These are phyloP conservation scores for Carallia brachiata DNA, from an alignment of 345 rosid species.

Conservation along the genomic window DNA sequence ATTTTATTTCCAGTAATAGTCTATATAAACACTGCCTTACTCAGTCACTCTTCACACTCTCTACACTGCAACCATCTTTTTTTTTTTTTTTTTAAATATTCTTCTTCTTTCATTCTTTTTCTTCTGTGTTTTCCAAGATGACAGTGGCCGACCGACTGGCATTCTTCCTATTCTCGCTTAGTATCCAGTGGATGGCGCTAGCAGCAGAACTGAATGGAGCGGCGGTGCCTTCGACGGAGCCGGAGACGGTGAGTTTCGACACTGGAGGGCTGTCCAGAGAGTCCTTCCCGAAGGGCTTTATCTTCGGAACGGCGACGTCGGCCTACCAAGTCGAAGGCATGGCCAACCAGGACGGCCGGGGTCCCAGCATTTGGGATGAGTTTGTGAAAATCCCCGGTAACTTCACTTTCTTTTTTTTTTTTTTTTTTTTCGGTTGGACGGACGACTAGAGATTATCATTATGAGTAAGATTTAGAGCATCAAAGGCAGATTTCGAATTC, in stretches of 20 bases:
- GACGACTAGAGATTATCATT: no score
- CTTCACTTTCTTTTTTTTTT: no score
- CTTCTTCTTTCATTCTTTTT: not conserved
- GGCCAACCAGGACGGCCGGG: slow-evolving; percentile 86
- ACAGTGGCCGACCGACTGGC: not conserved
- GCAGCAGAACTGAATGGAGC: slow-evolving; percentile 25
- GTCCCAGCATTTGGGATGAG: slow-evolving; percentile 99
- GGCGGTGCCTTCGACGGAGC: slow-evolving; percentile 9
- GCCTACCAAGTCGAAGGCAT: slow-evolving; percentile 98
- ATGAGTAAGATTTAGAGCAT: no score
- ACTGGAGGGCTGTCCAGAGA: slow-evolving; percentile 70
- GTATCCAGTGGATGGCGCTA: not conserved
- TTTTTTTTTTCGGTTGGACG: no score
- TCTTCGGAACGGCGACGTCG: slow-evolving; percentile 90
- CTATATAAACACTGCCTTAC: no score
- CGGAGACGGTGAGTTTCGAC: slow-evolving; percentile 35
- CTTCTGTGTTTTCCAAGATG: slow-evolving; percentile 4
- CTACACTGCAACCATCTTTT: not conserved
- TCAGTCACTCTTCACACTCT: not conserved
- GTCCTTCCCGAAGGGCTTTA: slow-evolving; percentile 58
- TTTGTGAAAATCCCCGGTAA: slow-evolving; percentile 77
- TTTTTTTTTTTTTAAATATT: no score
- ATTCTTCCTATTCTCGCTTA: slow-evolving; percentile 1
- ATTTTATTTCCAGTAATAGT: no score
- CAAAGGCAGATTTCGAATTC: no score